phyloP scores from a whole-genome alignment of 768 basidiomycete genomes.

The Termitomyces sp. region DNA sequence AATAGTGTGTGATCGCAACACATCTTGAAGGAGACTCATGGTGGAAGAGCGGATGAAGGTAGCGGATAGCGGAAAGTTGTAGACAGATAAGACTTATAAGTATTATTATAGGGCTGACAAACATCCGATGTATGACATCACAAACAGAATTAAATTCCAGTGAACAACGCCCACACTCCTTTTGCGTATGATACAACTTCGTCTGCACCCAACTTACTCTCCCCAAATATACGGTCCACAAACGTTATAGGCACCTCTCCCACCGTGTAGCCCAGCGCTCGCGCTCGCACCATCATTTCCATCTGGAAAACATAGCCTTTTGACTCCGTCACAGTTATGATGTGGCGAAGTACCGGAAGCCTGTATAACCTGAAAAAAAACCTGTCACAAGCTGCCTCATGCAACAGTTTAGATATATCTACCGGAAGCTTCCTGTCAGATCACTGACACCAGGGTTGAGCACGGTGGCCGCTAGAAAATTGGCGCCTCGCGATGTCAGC shows the following conservation, averaged over 20 bases:
- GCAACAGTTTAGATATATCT: conserved; percentile 5
- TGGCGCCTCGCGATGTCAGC: conserved; percentile 82
- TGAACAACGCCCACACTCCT: conserved; percentile 80
- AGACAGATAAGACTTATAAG: neutral
- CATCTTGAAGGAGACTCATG: conserved; percentile 68
- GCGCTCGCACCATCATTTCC: conserved; percentile 95
- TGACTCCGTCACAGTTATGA: conserved; percentile 80
- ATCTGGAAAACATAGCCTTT: conserved; percentile 97
- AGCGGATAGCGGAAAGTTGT: neutral
- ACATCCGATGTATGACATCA: conserved; percentile 17
- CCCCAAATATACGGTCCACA: conserved; percentile 89
- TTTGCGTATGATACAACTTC: conserved; percentile 85
- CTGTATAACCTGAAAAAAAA: conserved; percentile 59
- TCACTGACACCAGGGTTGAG: conserved; percentile 85
- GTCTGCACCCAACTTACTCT: conserved; percentile 85
- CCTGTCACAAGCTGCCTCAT: neutral
- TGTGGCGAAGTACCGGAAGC: conserved; percentile 65
- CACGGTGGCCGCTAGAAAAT: conserved; percentile 84
- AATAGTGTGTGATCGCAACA: conserved; percentile 45
- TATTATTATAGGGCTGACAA: conserved; percentile 23
- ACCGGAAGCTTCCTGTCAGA: conserved; percentile 89
- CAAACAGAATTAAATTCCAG: conserved; percentile 42
- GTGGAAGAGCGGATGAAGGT: conserved; percentile 9
- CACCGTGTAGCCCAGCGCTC: conserved; percentile 75
- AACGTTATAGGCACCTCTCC: conserved; percentile 94